Conservation (phyloP, 495 filamentous ascomycete genomes). For the Tetracladium setigerum region DNA sequence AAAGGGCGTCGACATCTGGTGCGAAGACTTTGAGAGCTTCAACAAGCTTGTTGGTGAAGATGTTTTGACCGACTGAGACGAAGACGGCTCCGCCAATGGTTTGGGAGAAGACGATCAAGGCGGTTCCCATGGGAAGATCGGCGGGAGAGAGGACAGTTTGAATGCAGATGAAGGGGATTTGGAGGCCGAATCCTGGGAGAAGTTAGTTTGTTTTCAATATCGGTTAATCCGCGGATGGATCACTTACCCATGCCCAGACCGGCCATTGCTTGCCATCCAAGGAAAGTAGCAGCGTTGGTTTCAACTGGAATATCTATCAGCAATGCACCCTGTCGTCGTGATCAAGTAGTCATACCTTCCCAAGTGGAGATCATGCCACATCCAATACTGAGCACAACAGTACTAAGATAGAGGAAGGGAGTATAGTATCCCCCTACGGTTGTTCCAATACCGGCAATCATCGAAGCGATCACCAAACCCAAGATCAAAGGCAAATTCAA, state of each 20-base stretch:
- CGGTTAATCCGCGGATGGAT: too few species aligned
- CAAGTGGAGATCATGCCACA: slow-evolving; percentile 56
- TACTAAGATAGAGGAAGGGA: slow-evolving; percentile 46
- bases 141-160: slow-evolving; percentile 23
- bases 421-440: slow-evolving; percentile 44
- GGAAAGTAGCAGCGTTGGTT: slow-evolving; percentile 53
- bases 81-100: slow-evolving; percentile 42
- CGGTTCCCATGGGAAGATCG: slow-evolving; percentile 24
- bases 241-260: neutral
- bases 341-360: slow-evolving; percentile 55
- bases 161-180: slow-evolving; percentile 26
- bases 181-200: neutral
- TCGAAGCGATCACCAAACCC: slow-evolving; percentile 23
- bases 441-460: slow-evolving; percentile 28
- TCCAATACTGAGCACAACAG: slow-evolving; percentile 46
- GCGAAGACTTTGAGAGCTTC: slow-evolving; percentile 25
- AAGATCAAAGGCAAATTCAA: slow-evolving; percentile 46
- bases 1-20: slow-evolving; percentile 33
- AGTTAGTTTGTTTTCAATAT: too few species aligned
- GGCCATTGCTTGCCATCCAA: slow-evolving; percentile 47
- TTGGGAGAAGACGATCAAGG: slow-evolving; percentile 28
- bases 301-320: slow-evolving; percentile 54
- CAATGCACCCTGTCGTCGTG: too few species aligned
- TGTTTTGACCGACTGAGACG: slow-evolving; percentile 36
- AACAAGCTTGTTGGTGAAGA: slow-evolving; percentile 39